Conservation (phyloP, 2,329 filamentous ascomycete genomes). For the Balansia obtecta region DNA sequence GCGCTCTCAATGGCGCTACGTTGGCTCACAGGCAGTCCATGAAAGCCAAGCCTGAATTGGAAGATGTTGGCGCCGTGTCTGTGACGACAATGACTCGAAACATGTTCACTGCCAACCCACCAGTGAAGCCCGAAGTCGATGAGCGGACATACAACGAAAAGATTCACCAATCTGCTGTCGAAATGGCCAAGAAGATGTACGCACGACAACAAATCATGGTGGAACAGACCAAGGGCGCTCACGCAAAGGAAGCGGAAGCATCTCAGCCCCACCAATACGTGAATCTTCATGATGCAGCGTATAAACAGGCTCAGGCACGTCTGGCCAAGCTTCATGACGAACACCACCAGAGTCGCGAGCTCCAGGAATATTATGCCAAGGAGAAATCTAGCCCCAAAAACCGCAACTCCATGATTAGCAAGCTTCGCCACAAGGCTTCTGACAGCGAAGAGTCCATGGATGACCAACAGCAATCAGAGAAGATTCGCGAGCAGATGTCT, state of each 20-base stretch:
- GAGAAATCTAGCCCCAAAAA: constrained; percentile 22
- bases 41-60: constrained; percentile 31
- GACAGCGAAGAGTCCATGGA: constrained; percentile 50
- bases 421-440: constrained; percentile 49
- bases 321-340: constrained; percentile 70
- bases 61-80: constrained; percentile 54
- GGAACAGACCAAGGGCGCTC: constrained; percentile 33
- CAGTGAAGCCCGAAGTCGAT: constrained; percentile 57
- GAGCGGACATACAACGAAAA: constrained; percentile 62
- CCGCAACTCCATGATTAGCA: constrained; percentile 39
- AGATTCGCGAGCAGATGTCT: constrained; percentile 69
- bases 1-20: constrained; percentile 63
- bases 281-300: constrained; percentile 74
- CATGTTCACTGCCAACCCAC: constrained; percentile 69
- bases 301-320: constrained; percentile 73
- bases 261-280: constrained; percentile 40
- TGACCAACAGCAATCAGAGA: constrained; percentile 56
- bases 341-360: constrained; percentile 46
- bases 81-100: constrained; percentile 55
- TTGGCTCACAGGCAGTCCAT: constrained; percentile 46
- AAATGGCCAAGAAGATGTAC: constrained; percentile 86
- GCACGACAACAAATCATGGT: constrained; percentile 51
- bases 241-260: constrained; percentile 20
- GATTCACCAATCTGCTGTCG: constrained; percentile 69
- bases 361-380: constrained; percentile 65